Conservation (phyloP, 768 basidiomycete species). For the Rhodotorula sphaerocarpa region DNA sequence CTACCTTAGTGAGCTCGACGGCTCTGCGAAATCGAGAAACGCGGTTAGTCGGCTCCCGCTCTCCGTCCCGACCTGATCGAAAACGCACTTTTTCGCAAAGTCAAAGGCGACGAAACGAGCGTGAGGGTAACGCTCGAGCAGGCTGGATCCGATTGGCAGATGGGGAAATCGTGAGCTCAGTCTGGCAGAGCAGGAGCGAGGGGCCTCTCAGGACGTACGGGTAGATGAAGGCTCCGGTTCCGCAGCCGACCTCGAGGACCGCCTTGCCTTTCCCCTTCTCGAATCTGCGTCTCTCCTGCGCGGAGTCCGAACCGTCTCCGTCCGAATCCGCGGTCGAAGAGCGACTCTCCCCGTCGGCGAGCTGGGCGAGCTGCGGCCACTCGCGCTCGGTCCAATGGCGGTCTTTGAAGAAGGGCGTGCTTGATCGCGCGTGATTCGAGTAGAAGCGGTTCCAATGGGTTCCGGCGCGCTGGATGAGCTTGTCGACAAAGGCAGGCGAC, state of each 20-base stretch:
- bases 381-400: constrained; percentile 31
- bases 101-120: constrained; percentile 25
- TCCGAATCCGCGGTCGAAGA: too few species aligned
- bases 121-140: constrained; percentile 26
- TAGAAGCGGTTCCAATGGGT: constrained; percentile 28
- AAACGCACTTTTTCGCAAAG: constrained; percentile 20
- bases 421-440: constrained; percentile 13
- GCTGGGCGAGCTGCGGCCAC: neutral
- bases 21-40: constrained; percentile 3
- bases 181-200: neutral
- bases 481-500: neutral
- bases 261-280: constrained; percentile 24
- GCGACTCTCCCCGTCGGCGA: neutral
- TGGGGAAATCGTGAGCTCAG: neutral
- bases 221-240: constrained; percentile 33
- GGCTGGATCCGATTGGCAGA: neutral
- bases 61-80: neutral
- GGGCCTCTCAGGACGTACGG: constrained; percentile 10
- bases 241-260: constrained; percentile 33
- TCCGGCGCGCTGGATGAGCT: constrained; percentile 3
- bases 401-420: constrained; percentile 30
- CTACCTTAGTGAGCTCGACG: constrained; percentile 28
- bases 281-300: neutral
- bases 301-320: neutral
- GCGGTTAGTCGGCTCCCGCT: too few species aligned